Conservation (phyloP, 1,284 basidiomycete genomes). For the Ganoderma lingzhi region DNA sequence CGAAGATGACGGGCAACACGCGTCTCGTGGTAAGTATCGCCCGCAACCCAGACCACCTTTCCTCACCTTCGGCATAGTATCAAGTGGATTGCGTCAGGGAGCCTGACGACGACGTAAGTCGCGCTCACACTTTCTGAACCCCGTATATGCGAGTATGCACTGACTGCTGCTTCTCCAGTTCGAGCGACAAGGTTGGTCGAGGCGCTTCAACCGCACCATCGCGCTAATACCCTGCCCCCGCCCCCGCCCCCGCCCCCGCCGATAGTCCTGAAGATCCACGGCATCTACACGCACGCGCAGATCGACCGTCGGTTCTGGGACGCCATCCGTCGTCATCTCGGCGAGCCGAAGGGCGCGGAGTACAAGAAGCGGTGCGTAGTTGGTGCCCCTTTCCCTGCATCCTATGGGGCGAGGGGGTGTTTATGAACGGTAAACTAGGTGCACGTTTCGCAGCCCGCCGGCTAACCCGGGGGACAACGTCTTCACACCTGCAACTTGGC, state of each 20-base stretch:
- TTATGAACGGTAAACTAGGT: constrained; percentile 30
- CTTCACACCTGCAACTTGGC: constrained; percentile 45
- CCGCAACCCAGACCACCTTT: neutral
- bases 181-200: constrained; percentile 59
- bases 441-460: constrained; percentile 53
- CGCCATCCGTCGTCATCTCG: constrained; percentile 56
- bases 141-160: neutral
- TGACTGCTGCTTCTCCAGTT: constrained; percentile 23
- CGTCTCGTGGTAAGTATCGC: constrained; percentile 55
- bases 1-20: constrained; percentile 71
- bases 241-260: too few species aligned
- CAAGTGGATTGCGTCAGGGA: constrained; percentile 67
- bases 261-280: constrained; percentile 62
- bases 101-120: constrained; percentile 54
- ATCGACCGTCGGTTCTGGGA: constrained; percentile 65
- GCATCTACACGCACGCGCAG: constrained; percentile 69
- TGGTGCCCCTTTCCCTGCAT: neutral
- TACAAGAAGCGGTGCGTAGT: constrained; percentile 50
- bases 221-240: too few species aligned
- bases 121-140: neutral
- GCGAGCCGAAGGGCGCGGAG: constrained; percentile 55
- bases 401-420: neutral
- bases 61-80: constrained; percentile 52
- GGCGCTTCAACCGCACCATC: too few species aligned
- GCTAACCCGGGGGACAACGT: constrained; percentile 49